Evolutionary conservation across 176 grass and related monocot species (phyloP), one percentile per base, ranked within the genome.

Genomic region (Pharus latifolius): DNA sequence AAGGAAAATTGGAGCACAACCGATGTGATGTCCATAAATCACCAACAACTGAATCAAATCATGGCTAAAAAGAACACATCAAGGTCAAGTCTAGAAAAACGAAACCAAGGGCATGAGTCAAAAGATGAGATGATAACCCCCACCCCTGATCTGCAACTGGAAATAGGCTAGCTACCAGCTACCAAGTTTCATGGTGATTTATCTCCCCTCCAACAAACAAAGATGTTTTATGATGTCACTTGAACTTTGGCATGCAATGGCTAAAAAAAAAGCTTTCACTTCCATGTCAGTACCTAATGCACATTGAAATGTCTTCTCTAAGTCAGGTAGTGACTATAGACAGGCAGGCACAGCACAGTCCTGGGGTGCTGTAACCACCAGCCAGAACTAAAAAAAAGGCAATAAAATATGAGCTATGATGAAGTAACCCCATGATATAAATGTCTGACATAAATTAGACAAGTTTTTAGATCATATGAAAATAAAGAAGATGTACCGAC

Each of bases 1-100:
- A 48, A 60, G 51, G 32, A 73, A 49, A 31, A 27, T 26, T 23
- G 28, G 11, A 61, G 51, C 60, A 35, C 50, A 33, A 34, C 10
- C 22, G 70, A 81, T 49, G 67, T 10, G 52, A 31, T 79, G 76
- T 55, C 46, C 76, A 54, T 65, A 59, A 56, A 69, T 65, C 44
- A 30, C 59, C 35, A 23, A 26, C 60, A 63, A 42, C 43, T 3
- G 32, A 50, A 7, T 26, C 67, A 60, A 62, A 75, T 75, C 63
- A 71, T 70, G 32, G 44, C 72, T 18, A 2, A 31, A 71, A 70
- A 48, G 41, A 55, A 69, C 16, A 15, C 18, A 23, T 80, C 71
- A 56, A 41, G 49, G 23, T 75, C 28, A n/a, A 30, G 32, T 29
- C 18, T 14, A 1, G 40, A 15, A 12, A 43, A 44, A 40, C 38